A percentile compares a stretch with the other conserved stretches of the same genome.
phyloP scores from a whole-genome alignment of 768 basidiomycete species.

The Tremella mesenterica region DNA sequence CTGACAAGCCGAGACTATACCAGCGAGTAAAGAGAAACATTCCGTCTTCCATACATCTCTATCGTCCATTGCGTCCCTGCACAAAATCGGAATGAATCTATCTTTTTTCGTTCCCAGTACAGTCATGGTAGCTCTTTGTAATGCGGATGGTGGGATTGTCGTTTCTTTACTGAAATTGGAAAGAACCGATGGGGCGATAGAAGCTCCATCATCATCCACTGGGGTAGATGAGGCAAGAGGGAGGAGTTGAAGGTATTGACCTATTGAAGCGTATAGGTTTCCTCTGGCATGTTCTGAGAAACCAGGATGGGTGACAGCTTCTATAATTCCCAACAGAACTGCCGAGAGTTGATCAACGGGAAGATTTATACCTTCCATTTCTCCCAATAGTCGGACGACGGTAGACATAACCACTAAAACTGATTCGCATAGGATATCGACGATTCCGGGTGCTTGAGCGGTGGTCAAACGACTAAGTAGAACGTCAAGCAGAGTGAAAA shows the following conservation, averaged over 20 bases:
- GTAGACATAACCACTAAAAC: slow-evolving; percentile 76
- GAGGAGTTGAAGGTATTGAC: slow-evolving; percentile 81
- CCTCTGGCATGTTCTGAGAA: slow-evolving; percentile 79
- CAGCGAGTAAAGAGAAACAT: slow-evolving; percentile 81
- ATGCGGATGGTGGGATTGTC: slow-evolving; percentile 14
- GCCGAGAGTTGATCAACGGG: slow-evolving; percentile 71
- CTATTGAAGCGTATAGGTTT: slow-evolving; percentile 83
- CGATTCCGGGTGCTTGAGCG: slow-evolving; percentile 61
- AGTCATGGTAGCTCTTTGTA: slow-evolving; percentile 55
- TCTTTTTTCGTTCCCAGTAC: slow-evolving; percentile 64
- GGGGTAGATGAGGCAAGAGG: slow-evolving; percentile 5
- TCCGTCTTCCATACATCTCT: slow-evolving; percentile 96
- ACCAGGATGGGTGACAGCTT: slow-evolving; percentile 66
- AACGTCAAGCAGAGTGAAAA: slow-evolving; percentile 80
- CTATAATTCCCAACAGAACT: slow-evolving; percentile 64
- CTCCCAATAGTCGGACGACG: slow-evolving; percentile 49
- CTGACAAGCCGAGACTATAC: slow-evolving; percentile 63
- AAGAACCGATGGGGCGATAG: slow-evolving; percentile 24
- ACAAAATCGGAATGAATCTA: slow-evolving; percentile 60
- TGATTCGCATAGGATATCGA: slow-evolving; percentile 74
- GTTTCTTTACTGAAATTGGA: slow-evolving; percentile 46
- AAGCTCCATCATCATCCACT: slow-evolving; percentile 16
- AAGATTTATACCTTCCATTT: slow-evolving; percentile 47
- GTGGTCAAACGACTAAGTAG: slow-evolving; percentile 62
- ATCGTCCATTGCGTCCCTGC: slow-evolving; percentile 88